Base-by-base conservation (phyloP, 164 flowering plant genomes). In the Macadamia tetraphylla region DNA sequence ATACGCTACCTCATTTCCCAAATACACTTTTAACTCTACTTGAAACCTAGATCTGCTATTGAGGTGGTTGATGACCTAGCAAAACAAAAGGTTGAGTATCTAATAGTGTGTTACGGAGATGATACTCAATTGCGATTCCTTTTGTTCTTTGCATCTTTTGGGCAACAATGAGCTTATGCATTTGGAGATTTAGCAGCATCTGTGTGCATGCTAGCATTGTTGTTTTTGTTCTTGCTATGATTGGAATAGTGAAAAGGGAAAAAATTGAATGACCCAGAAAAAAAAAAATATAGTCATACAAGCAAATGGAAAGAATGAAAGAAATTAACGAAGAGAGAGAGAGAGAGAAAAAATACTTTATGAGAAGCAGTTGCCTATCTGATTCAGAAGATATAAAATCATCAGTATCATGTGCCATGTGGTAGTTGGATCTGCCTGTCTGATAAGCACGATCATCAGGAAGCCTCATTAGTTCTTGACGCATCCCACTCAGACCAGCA, bases 341-440 rank as follows among this genome's bases (percentile, higher is more conserved):
- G 51, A 52, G 29, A 58, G 17, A 64, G 31, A 35, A 56, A 30
- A 56, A 13, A 6, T 86, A 88, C 96, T 79, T 88, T 48, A 90
- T 83, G 1, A 90, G 84, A 73, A 88, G 91, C 84, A 82, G 8
- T 74, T 90, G 96, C 67, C 88, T 81, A 71, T 90, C 96, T 67
- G 92, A 86, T 75, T 90, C 92, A 58, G 92, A 88, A 68, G 83
- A 71, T 72, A 90, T 84, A 72, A 84, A 85, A 74, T 85, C 92
- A 73, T 88, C 91, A 77, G 79, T 77, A 44, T 82, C 81, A 60
- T 75, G 78, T 44, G 78, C 74, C 35, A 12, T 48, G 30, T 81
- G 83, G 14, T 76, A 77, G 35, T 78, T 81, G 29, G 81, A 76
- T 73, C 68, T 81, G 51, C 76, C 82, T 17, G 74, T 51, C 72